Evolutionary conservation across 2,329 filamentous ascomycete species (phyloP).

Genomic region (Aureobasidium sp.): DNA sequence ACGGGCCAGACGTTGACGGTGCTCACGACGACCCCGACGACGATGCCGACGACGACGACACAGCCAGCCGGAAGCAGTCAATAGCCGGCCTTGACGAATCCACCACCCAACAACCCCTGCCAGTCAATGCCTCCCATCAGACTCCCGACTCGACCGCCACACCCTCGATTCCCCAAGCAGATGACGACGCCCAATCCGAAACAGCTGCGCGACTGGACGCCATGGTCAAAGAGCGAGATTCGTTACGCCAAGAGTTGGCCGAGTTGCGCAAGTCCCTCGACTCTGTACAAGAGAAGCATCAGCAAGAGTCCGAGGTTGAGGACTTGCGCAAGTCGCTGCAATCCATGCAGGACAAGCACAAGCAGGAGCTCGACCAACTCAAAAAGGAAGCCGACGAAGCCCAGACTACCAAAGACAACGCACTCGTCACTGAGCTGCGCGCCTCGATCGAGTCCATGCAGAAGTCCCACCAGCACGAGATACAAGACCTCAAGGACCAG

Average conservation of each 20-base stretch:
- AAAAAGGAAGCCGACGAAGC: slow-evolving; percentile 51
- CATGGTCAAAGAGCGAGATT: slow-evolving; percentile 72
- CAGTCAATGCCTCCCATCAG: slow-evolving; percentile 14
- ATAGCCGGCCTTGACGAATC: background rate
- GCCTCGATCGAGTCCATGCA: slow-evolving; percentile 75
- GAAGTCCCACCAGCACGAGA: slow-evolving; percentile 56
- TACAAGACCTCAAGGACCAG: slow-evolving; percentile 22
- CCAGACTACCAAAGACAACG: slow-evolving; percentile 20
- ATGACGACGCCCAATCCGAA: slow-evolving; percentile 14
- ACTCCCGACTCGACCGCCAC: background rate
- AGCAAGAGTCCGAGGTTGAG: slow-evolving; percentile 58
- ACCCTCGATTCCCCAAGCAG: background rate
- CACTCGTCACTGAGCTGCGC: slow-evolving; percentile 73
- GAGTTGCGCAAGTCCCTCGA: slow-evolving; percentile 75
- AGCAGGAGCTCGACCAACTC: slow-evolving; percentile 61
- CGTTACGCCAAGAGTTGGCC: slow-evolving; percentile 69
- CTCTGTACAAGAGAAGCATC: slow-evolving; percentile 65
- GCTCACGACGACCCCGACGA: slow-evolving; percentile 28
- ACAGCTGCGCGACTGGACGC: slow-evolving; percentile 53
- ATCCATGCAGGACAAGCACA: slow-evolving; percentile 59
- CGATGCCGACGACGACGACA: slow-evolving; percentile 30
- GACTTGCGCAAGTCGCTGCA: slow-evolving; percentile 75
- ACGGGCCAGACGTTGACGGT: slow-evolving; percentile 26
- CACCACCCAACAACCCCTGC: slow-evolving; percentile 12
- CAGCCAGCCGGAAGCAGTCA: background rate